A percentile compares a stretch with the other conserved stretches of the same genome.
phyloP scores from a whole-genome alignment of 257 asterid genomes.

The Ehretia macrophylla region DNA sequence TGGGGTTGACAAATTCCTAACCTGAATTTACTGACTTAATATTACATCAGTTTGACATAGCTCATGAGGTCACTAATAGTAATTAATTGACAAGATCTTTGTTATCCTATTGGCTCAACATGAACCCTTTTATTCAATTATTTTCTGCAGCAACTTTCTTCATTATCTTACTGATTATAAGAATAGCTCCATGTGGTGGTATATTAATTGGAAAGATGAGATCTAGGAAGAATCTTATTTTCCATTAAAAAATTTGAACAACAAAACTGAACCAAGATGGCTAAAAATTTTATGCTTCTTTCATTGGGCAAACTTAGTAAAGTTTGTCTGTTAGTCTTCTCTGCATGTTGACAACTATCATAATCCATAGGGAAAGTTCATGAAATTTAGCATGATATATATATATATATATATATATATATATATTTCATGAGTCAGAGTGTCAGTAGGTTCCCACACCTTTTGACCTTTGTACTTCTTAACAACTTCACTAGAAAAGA shows the following conservation, averaged over 20 bases:
- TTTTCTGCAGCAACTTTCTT: too few relatives aligned
- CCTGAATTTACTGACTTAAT: too few relatives aligned
- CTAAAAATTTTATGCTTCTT: conserved; percentile 49
- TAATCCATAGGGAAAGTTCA: conserved; percentile 19
- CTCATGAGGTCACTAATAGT: too few relatives aligned
- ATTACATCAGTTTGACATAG: too few relatives aligned
- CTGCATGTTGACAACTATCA: conserved; percentile 24
- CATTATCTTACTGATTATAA: too few relatives aligned
- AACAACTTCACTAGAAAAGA: conserved; percentile 37
- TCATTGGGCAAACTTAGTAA: conserved; percentile 28
- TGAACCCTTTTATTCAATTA: too few relatives aligned
- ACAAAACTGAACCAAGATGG: conserved; percentile 12
- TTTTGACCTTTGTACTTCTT: conserved; percentile 40
- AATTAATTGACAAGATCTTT: too few relatives aligned
- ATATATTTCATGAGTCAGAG: conserved; percentile 20
- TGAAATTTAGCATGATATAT: neutral
- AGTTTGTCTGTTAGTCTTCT: conserved; percentile 21
- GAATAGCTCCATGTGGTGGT: neutral
- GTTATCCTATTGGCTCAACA: too few relatives aligned
- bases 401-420: too few relatives aligned
- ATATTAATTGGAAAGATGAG: conserved; percentile 9
- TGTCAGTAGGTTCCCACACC: conserved; percentile 38
- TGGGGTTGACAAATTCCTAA: too few relatives aligned
- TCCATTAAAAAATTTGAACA: neutral
- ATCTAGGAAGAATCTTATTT: conserved; percentile 14